Conservation (phyloP, 169 alveolate genomes). For the Plasmodium reichenowi region DNA sequence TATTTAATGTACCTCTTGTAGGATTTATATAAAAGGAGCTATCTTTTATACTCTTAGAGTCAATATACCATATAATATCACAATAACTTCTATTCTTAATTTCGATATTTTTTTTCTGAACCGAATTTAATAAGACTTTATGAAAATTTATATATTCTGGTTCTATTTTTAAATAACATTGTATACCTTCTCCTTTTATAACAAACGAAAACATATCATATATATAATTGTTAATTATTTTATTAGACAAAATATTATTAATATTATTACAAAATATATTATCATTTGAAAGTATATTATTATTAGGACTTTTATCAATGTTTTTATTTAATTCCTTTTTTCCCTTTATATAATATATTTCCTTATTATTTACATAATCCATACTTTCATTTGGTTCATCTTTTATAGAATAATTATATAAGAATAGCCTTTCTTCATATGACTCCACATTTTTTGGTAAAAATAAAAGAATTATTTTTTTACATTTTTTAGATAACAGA, state of each 20-base stretch:
- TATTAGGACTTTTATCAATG: conserved; percentile 3
- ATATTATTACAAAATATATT: conserved; percentile 15
- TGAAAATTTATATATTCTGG: conserved; percentile 44
- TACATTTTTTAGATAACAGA: conserved; percentile 44
- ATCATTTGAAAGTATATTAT: neutral
- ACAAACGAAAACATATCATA: conserved; percentile 41
- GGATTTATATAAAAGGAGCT: conserved; percentile 28
- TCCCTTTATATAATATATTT: neutral
- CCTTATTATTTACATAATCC: neutral
- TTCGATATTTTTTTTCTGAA: conserved; percentile 39
- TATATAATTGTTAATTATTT: conserved; percentile 17
- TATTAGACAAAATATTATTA: conserved; percentile 6
- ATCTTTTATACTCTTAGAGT: conserved; percentile 26
- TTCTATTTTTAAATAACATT: conserved; percentile 37
- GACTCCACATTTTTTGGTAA: conserved; percentile 23
- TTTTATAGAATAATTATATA: conserved; percentile 31
- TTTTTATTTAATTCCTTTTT: conserved; percentile 3
- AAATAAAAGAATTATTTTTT: conserved; percentile 55
- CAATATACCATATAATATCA: conserved; percentile 58
- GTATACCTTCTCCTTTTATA: conserved; percentile 63
- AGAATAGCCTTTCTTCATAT: conserved; percentile 28
- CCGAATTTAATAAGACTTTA: conserved; percentile 47
- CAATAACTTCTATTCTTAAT: conserved; percentile 47
- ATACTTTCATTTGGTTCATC: neutral
- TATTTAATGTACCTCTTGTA: conserved; percentile 24